Percentiles rank a stretch among this genome's conserved stretches.
Conservation (phyloP, 75 land plant species). For the Chamaecyparis obtusa region DNA sequence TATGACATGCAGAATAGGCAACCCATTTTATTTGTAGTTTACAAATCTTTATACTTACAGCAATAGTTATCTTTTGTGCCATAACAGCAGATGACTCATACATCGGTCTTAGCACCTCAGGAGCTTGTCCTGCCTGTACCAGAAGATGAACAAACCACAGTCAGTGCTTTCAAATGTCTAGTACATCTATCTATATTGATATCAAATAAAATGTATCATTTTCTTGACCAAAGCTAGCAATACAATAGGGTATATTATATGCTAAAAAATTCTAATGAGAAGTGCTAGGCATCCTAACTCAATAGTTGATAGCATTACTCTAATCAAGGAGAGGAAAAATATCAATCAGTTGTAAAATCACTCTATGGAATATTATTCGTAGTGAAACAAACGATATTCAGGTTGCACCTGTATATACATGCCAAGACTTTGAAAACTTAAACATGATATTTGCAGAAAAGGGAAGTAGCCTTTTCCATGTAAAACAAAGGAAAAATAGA, state of each 20-base stretch:
- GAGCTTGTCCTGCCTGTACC: slow-evolving; percentile 26
- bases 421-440: neutral
- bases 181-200: neutral
- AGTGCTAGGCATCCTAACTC: neutral
- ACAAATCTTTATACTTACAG: slow-evolving; percentile 13
- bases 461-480: neutral
- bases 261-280: neutral
- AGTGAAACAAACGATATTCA: too few species aligned
- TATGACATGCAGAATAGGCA: neutral
- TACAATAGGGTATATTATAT: neutral
- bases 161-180: neutral
- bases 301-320: neutral
- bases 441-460: neutral
- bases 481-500: neutral
- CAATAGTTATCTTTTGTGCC: slow-evolving; percentile 42
- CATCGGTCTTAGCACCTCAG: slow-evolving; percentile 44
- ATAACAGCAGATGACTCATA: slow-evolving; percentile 46
- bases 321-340: neutral
- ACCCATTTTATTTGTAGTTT: neutral
- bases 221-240: neutral
- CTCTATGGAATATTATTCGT: too few species aligned
- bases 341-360: neutral
- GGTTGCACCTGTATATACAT: too few species aligned
- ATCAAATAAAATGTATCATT: neutral
- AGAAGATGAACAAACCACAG: neutral